Evolutionary conservation across 1,284 basidiomycete genomes (phyloP), one percentile per base, ranked within the genome.

Genomic region (Termitomyces sp.): DNA sequence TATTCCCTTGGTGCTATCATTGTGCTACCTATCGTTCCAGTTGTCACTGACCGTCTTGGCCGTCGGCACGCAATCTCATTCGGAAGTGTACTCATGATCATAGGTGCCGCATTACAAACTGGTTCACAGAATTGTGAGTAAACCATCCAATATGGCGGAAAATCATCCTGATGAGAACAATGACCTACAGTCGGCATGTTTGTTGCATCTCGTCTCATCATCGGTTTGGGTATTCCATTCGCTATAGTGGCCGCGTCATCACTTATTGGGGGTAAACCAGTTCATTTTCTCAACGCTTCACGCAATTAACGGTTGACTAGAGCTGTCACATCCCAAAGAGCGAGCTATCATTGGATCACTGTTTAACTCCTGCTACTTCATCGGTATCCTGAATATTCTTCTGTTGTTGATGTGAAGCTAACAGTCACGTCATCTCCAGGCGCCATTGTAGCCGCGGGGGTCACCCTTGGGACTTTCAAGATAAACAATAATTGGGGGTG

Each of bases 1-100:
- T 80, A 80, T 57, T 80, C 77, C 8, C 72, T 81, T 4, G 80
- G 80, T 1, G 79, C 79, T 0, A 76, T 82, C 37, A 60, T 71
- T 9, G 75, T 76, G 3, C 62, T 79, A 0, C 76, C 76, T 0
- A 49, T 74, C 3, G 74, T 77, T 1, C 75, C 77, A 0, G 59
- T 66, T 28, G 60, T 78, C 49, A 69, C 70, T n/a, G 77, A 79
- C 52, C 63, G 61, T 5, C 62, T 73, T 21, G 77, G 77, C 21
- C 71, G 77, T 34, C 66, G 73, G 39, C 57, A 65, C 39, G 72
- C 75, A 5, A 78, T 79, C 46, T 50, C 72, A 11, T 62, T 76
- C 30, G 77, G 76, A 7, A 76, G 74, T 59, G 44, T 73, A 6
- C 57, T 78, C 38, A 78, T 78, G 75, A 59, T 78, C 16, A 70